These are phyloP conservation scores for Colletotrichum shisoi DNA, from an alignment of 2,329 filamentous ascomycete genomes.

Conservation along the genomic window DNA sequence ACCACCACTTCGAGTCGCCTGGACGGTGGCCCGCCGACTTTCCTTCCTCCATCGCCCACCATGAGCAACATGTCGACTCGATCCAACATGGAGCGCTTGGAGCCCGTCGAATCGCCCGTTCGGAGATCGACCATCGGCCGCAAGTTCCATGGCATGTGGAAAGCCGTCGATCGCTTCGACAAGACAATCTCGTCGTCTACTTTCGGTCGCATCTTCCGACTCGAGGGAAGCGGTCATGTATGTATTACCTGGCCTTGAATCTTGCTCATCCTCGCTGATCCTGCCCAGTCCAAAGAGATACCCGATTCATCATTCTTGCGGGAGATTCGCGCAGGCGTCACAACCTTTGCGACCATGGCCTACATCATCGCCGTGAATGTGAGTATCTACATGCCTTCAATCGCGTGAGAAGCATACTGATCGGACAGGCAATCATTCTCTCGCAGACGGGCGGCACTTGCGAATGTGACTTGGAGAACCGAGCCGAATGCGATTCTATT, in stretches of 20 bases:
- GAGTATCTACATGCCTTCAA: slow-evolving; percentile 40
- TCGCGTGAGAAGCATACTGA: background rate
- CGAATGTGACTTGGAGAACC: slow-evolving; percentile 61
- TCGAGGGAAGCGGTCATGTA: slow-evolving; percentile 74
- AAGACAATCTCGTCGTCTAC: slow-evolving; percentile 52
- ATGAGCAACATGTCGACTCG: slow-evolving; percentile 38
- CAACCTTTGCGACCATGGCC: slow-evolving; percentile 82
- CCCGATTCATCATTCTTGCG: slow-evolving; percentile 75
- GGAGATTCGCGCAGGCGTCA: slow-evolving; percentile 80
- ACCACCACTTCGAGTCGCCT: slow-evolving; percentile 24
- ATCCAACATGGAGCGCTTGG: slow-evolving; percentile 38
- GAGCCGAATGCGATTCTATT: slow-evolving; percentile 59
- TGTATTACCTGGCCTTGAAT: slow-evolving; percentile 42
- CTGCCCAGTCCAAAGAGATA: slow-evolving; percentile 68
- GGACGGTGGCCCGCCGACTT: slow-evolving; percentile 23
- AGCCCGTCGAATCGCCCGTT: slow-evolving; percentile 27
- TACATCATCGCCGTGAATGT: slow-evolving; percentile 83
- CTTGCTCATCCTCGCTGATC: background rate
- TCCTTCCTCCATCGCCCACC: slow-evolving; percentile 26
- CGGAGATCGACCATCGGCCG: slow-evolving; percentile 36
- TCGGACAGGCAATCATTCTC: slow-evolving; percentile 70
- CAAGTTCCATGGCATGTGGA: slow-evolving; percentile 48
- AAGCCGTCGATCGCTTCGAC: slow-evolving; percentile 50
- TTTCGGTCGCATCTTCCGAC: slow-evolving; percentile 69
- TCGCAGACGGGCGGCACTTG: slow-evolving; percentile 81